phyloP scores from a whole-genome alignment of 2,329 filamentous ascomycete species.

The Alternaria panax region DNA sequence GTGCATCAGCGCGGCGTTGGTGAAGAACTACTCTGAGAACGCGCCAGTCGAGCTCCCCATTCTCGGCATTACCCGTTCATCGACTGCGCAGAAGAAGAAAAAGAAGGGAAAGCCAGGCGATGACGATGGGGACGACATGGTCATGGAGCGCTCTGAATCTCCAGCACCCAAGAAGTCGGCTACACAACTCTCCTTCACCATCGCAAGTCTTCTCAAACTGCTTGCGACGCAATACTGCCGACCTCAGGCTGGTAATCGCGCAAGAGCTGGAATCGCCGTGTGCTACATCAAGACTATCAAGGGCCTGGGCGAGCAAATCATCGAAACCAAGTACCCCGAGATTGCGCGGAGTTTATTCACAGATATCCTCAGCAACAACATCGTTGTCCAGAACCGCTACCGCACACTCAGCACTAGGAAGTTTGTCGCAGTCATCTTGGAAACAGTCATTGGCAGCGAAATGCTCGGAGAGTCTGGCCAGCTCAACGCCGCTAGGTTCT shows the following conservation, averaged over 20 bases:
- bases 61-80: conserved; percentile 57
- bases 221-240: conserved; percentile 83
- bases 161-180: conserved; percentile 77
- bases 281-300: conserved; percentile 86
- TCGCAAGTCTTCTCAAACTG: conserved; percentile 79
- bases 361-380: conserved; percentile 79
- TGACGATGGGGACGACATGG: conserved; percentile 76
- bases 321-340: conserved; percentile 81
- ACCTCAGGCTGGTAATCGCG: conserved; percentile 77
- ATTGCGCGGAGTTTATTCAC: conserved; percentile 82
- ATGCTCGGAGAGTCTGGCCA: conserved; percentile 92
- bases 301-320: conserved; percentile 78
- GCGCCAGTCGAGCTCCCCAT: conserved; percentile 50
- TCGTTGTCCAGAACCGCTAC: conserved; percentile 84
- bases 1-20: conserved; percentile 81
- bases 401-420: conserved; percentile 83
- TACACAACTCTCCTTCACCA: conserved; percentile 72
- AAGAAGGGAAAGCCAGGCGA: conserved; percentile 69
- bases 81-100: conserved; percentile 72
- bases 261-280: conserved; percentile 81
- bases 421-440: conserved; percentile 82
- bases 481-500: conserved; percentile 76
- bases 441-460: conserved; percentile 79
- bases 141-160: conserved; percentile 71
- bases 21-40: conserved; percentile 77